These are phyloP conservation scores for Neoboletus magnificus DNA, from an alignment of 768 basidiomycete genomes.

Conservation along the genomic window DNA sequence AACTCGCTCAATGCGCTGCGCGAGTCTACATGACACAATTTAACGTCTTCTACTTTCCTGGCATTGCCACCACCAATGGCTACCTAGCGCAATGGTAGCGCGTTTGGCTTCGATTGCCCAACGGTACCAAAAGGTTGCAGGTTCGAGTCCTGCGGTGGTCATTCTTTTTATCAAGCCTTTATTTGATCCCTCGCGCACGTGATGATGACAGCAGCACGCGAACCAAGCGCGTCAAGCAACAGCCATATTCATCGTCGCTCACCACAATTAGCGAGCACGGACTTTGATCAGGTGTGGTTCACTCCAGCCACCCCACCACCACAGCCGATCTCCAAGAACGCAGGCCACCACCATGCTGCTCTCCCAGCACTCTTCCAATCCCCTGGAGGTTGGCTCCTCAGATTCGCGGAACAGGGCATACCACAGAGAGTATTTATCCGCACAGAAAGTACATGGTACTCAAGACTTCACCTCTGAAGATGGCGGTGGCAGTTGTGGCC, in stretches of 20 bases:
- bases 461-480: slow-evolving; percentile 50
- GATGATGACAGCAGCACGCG: slow-evolving; percentile 13
- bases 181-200: slow-evolving; percentile 15
- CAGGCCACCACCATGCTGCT: slow-evolving; percentile 34
- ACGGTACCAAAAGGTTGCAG: slow-evolving; percentile 90
- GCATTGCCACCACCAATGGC: slow-evolving; percentile 31
- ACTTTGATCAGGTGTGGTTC: background rate
- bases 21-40: background rate
- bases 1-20: slow-evolving; percentile 21
- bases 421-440: slow-evolving; percentile 37
- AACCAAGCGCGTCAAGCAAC: slow-evolving; percentile 7
- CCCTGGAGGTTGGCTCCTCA: slow-evolving; percentile 64
- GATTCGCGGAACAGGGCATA: slow-evolving; percentile 51
- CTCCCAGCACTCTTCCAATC: slow-evolving; percentile 73
- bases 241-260: background rate
- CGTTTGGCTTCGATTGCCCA: slow-evolving; percentile 87
- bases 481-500: slow-evolving; percentile 38
- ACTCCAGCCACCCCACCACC: background rate
- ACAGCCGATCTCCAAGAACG: background rate
- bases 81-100: slow-evolving; percentile 94
- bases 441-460: slow-evolving; percentile 30
- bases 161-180: slow-evolving; percentile 28
- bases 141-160: slow-evolving; percentile 95
- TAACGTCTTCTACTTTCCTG: background rate
- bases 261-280: background rate